Evolutionary conservation across 176 grass and related monocot genomes (phyloP).

Genomic region (Avena eriantha): DNA sequence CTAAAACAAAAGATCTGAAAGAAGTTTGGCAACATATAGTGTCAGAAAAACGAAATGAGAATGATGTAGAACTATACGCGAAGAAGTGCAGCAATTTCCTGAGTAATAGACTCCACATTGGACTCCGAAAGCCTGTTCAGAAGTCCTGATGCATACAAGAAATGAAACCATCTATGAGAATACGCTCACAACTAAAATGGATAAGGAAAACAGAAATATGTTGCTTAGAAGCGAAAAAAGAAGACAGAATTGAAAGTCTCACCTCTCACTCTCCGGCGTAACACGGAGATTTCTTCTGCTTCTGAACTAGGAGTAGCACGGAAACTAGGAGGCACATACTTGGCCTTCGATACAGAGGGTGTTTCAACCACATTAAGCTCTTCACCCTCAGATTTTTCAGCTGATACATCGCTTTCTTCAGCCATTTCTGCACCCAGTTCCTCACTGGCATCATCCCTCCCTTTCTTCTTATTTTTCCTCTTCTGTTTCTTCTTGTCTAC

Average conservation of each 20-base stretch:
- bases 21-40: constrained; percentile 22
- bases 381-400: constrained; percentile 40
- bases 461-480: constrained; percentile 59
- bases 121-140: constrained; percentile 81
- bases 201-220: constrained; percentile 25
- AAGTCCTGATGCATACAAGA: constrained; percentile 64
- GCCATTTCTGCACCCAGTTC: constrained; percentile 31
- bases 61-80: constrained; percentile 48
- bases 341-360: constrained; percentile 45
- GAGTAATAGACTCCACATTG: constrained; percentile 86
- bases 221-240: constrained; percentile 15
- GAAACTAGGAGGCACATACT: constrained; percentile 75
- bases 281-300: constrained; percentile 73
- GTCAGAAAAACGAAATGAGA: constrained; percentile 14
- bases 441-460: constrained; percentile 44
- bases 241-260: constrained; percentile 1
- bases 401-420: constrained; percentile 34
- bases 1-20: not conserved
- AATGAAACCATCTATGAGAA: constrained; percentile 37
- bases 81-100: constrained; percentile 80
- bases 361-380: constrained; percentile 40
- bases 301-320: constrained; percentile 57
- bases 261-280: constrained; percentile 79
- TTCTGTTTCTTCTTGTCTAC: constrained; percentile 50
- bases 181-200: not conserved